A percentile compares a stretch with the other conserved stretches of the same genome.
These are phyloP conservation scores for Annulohypoxylon nitens DNA, from an alignment of 495 filamentous ascomycete genomes.

Conservation along the genomic window DNA sequence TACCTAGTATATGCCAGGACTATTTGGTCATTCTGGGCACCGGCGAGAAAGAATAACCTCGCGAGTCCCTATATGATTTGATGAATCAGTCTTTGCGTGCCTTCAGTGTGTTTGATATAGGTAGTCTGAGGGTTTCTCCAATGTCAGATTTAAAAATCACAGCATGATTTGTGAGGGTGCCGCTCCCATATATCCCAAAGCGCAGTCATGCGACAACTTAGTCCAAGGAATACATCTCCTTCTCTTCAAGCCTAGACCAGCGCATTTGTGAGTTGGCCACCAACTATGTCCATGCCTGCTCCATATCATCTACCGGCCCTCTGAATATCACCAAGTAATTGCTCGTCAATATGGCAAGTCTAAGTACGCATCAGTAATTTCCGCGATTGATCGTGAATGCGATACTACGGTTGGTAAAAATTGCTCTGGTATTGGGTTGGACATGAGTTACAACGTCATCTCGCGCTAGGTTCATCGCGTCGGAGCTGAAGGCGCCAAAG, in stretches of 20 bases:
- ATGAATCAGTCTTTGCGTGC: no score
- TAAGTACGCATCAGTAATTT: slow-evolving; percentile 90
- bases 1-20: no score
- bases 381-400: slow-evolving; percentile 89
- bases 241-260: slow-evolving; percentile 97
- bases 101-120: no score
- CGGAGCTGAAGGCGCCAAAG: slow-evolving; percentile 92
- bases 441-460: slow-evolving; percentile 79
- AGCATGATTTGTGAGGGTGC: background rate
- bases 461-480: slow-evolving; percentile 96
- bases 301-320: slow-evolving; percentile 43
- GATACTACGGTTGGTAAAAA: background rate
- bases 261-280: slow-evolving; percentile 71
- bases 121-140: no score
- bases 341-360: slow-evolving; percentile 78
- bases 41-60: slow-evolving; percentile 52
- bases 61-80: no score
- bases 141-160: background rate
- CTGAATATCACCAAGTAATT: slow-evolving; percentile 71
- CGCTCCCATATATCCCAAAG: background rate
- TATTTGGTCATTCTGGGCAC: slow-evolving; percentile 19
- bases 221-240: slow-evolving; percentile 91
- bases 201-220: slow-evolving; percentile 84
- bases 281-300: slow-evolving; percentile 88
- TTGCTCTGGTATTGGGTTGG: background rate